Conservation (phyloP, 257 asterid species). For the Anisodus tanguticus region DNA sequence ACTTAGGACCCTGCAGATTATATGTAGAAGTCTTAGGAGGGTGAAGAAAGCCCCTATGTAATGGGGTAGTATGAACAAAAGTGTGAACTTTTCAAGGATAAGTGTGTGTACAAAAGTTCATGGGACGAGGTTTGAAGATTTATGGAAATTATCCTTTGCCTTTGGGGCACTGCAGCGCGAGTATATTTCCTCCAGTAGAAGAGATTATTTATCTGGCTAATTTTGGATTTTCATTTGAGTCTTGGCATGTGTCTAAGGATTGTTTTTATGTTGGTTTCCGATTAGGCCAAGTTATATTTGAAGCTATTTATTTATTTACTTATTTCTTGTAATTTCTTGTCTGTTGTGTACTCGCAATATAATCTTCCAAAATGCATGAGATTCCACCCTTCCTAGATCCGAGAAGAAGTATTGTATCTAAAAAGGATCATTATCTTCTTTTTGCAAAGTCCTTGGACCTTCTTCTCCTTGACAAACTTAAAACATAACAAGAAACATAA, state of each 20-base stretch:
- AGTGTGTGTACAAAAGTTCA: neutral
- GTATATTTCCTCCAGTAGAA: neutral
- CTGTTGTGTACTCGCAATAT: neutral
- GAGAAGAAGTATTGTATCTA: neutral
- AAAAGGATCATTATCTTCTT: neutral
- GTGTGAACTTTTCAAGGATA: neutral
- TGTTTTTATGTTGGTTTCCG: neutral
- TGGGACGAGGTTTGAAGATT: neutral
- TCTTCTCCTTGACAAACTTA: neutral
- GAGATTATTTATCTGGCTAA: neutral
- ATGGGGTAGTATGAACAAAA: neutral
- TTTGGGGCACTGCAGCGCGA: neutral
- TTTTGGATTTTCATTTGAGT: neutral
- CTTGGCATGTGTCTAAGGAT: neutral
- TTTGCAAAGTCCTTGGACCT: neutral
- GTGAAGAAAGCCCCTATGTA: neutral
- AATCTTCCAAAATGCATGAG: neutral
- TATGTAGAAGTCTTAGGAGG: neutral
- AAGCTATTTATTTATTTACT: neutral
- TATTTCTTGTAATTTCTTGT: neutral
- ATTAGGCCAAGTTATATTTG: neutral
- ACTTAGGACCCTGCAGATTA: neutral
- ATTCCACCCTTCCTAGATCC: neutral
- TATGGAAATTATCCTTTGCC: neutral
- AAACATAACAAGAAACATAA: neutral